Percentiles rank a stretch among this genome's conserved stretches.
These are phyloP conservation scores for Rhodotorula graminis DNA, from an alignment of 768 basidiomycete genomes.

Conservation along the genomic window DNA sequence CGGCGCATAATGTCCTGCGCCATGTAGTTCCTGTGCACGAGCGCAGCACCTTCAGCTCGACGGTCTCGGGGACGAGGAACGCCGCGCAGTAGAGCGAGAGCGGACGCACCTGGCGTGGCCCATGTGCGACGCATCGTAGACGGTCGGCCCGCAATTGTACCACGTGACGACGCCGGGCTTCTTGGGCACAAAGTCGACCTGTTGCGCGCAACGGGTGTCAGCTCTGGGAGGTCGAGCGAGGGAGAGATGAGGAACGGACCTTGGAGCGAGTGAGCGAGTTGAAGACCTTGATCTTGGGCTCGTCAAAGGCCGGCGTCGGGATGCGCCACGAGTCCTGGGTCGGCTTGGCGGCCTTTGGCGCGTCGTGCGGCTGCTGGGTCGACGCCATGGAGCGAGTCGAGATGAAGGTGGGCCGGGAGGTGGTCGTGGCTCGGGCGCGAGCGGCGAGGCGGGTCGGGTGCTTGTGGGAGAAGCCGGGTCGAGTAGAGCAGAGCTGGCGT, in stretches of 20 bases:
- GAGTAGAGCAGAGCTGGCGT: neutral
- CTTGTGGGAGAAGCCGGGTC: too few relatives aligned
- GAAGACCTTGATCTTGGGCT: conserved; percentile 74
- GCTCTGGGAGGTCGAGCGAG: neutral
- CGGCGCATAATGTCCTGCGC: conserved; percentile 86
- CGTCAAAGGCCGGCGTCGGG: conserved; percentile 53
- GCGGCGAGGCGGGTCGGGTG: neutral
- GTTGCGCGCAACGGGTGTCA: neutral
- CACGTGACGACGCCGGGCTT: conserved; percentile 63
- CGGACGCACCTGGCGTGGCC: conserved; percentile 80
- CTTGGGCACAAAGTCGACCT: conserved; percentile 40
- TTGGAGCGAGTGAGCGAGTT: conserved; percentile 90
- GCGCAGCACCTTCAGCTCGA: neutral
- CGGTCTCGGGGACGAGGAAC: too few relatives aligned
- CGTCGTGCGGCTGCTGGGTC: neutral
- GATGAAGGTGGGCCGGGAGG: neutral
- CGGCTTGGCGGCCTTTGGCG: neutral
- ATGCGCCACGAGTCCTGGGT: conserved; percentile 52
- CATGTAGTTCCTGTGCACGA: conserved; percentile 74
- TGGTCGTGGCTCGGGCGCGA: neutral
- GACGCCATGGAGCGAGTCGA: conserved; percentile 12
- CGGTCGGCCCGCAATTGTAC: conserved; percentile 99
- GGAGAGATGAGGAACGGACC: conserved; percentile 51
- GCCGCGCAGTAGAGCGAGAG: neutral
- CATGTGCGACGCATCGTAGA: conserved; percentile 97